phyloP scores from a whole-genome alignment of 495 filamentous ascomycete genomes.

The Xylaria castorea region DNA sequence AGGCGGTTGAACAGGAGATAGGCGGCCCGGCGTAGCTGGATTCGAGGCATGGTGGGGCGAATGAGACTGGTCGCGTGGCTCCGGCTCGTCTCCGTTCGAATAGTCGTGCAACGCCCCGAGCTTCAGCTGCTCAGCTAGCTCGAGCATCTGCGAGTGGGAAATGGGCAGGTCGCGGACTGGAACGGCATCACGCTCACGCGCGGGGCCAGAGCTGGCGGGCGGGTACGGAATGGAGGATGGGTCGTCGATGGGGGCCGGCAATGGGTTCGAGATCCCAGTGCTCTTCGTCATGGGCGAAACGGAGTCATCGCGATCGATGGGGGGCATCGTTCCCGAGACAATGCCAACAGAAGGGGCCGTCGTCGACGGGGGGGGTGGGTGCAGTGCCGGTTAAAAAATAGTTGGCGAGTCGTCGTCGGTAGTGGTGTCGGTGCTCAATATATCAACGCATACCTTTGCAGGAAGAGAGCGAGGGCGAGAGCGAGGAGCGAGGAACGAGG shows the following conservation, averaged over 20 bases:
- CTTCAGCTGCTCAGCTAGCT: constrained; percentile 29
- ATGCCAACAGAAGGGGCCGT: constrained; percentile 1
- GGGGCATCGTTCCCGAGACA: constrained; percentile 38
- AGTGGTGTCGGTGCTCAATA: background rate
- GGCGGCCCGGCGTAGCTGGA: constrained; percentile 24
- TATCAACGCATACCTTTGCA: background rate
- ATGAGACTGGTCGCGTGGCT: constrained; percentile 40
- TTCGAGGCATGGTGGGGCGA: constrained; percentile 34
- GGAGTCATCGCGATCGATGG: constrained; percentile 40
- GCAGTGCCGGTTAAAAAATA: background rate
- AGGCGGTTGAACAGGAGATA: constrained; percentile 30
- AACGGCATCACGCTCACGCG: constrained; percentile 15
- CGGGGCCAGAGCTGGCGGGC: constrained; percentile 3
- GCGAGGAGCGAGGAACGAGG: background rate
- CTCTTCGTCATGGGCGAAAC: constrained; percentile 41
- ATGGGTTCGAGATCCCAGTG: constrained; percentile 31
- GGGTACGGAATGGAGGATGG: constrained; percentile 20
- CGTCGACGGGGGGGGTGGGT: background rate
- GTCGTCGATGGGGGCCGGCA: constrained; percentile 28
- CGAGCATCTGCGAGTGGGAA: constrained; percentile 26
- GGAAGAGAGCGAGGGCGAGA: background rate
- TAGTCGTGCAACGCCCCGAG: constrained; percentile 48
- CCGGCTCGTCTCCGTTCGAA: constrained; percentile 46
- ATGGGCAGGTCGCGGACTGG: constrained; percentile 31
- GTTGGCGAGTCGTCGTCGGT: background rate